Evolutionary conservation across 1,284 basidiomycete species (phyloP), one percentile per base, ranked within the genome.

Genomic region (Fomitiporia mediterranea): DNA sequence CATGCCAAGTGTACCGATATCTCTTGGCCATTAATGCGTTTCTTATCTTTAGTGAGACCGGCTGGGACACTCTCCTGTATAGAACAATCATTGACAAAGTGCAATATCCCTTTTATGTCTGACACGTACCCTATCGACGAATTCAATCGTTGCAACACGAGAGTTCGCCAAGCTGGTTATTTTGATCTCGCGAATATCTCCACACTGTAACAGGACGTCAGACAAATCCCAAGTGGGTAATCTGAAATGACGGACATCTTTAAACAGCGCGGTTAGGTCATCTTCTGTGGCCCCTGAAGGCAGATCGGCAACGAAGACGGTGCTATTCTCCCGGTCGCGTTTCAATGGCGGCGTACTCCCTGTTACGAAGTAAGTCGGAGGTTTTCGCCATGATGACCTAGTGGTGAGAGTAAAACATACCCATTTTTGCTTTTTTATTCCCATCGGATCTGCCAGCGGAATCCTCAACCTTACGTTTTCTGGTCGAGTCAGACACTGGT

Each of bases 21-120:
- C 66, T 94, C 89, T 44, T 82, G 72, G 0, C 77, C 85, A 39
- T 79, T 76, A 47, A 99, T 65, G 32, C 84, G 82, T 68, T 97
- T 98, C 73, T 93, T 92, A 72, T 98, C 94, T 67, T 94, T 94
- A 0, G 94, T 97, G 37, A 94, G 77, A 0, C 92, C 97, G 0
- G 84, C 82, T 1, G 91, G 87, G 1, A 98, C 80, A 53, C 80
- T 82, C 28, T 91, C 89, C 88, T 91, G 55, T 17, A 62, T 38
- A 28, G 3, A 60, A 2, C 58, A 30, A 13, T 27, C 2, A 19
- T 25, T 19, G 5, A 50, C 17, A 4, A 34, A 44, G 19, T n/a
- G 30, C 21, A n/a, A n/a, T n/a, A n/a, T n/a, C n/a, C n/a, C n/a
- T n/a, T n/a, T n/a, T n/a, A 34, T 21, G 35, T 28, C 28, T n/a